Evolutionary conservation across 2,329 filamentous ascomycete species (phyloP), one percentile per base, ranked within the genome.

Genomic region (Hirsutella rhossiliensis): DNA sequence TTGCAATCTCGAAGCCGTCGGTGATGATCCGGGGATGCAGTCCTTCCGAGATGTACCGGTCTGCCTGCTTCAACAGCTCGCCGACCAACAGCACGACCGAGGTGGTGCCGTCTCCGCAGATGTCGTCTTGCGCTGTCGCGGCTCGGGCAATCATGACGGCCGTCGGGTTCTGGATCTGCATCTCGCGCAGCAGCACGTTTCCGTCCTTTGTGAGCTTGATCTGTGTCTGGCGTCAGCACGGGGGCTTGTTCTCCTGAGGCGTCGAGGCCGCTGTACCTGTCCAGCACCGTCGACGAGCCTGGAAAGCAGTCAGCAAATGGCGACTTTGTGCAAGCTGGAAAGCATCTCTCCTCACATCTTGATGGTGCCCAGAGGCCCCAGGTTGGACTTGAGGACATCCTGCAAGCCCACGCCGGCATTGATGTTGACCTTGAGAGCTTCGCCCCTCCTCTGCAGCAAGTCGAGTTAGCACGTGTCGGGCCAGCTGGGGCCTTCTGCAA

Each of bases 191-290:
- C 23, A 83, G 72, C 48, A 97, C 90, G 59, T 94, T 96, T 62
- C 92, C 92, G 69, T 98, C 92, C 68, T 98, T 98, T 56, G 92
- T 98, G 63, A 98, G 78, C 72, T 98, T 98, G 72, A 98, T 98
- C 80, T 92, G 55, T 61, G 48, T 43, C 19, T 29, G 38, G 34
- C 28, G 53, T 62, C 51, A 60, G 58, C 54, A 53, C 45, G 50
- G 52, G 50, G 49, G 47, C 30, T 48, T 27, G 23, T 7, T 41
- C 44, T 47, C 50, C 45, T 52, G 54, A 57, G 52, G 17, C 8
- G 4, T 13, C 5, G 8, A 54, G 52, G 53, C 48, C 56, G 46
- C 50, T 45, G 44, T 74, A 81, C 77, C 68, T 78, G 78, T 57
- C 81, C 81, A 50, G 80, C 69, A 58, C 81, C 81, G 59, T 85